Evolutionary conservation across 306 rosid species (phyloP).

Genomic region (Aeschynomene evenia): DNA sequence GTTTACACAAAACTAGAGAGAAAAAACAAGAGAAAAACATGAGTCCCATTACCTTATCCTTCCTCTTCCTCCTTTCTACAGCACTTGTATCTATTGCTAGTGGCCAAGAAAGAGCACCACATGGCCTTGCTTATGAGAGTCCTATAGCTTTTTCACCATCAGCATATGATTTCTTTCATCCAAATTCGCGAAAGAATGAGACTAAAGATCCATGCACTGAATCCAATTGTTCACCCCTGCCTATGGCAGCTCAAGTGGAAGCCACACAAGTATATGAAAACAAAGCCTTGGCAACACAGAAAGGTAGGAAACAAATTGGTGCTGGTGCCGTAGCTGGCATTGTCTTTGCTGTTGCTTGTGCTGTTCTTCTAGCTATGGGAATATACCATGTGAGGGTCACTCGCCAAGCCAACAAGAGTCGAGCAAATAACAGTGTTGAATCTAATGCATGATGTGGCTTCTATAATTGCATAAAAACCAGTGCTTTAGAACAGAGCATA

Average conservation of each 20-base stretch:
- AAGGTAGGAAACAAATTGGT: conserved; percentile 35
- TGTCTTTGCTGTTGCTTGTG: conserved; percentile 50
- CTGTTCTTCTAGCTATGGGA: conserved; percentile 58
- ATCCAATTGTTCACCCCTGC: conserved; percentile 70
- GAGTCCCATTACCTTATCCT: conserved; percentile 33
- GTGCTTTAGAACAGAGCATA: background rate
- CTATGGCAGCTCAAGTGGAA: conserved; percentile 61
- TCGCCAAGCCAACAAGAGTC: conserved; percentile 53
- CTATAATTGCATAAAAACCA: background rate
- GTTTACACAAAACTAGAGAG: conserved; percentile 12
- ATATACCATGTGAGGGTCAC: conserved; percentile 52
- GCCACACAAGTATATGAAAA: conserved; percentile 45
- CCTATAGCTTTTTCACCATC: conserved; percentile 68
- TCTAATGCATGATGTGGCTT: conserved; percentile 45
- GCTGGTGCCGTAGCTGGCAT: conserved; percentile 58
- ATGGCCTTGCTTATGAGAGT: conserved; percentile 60
- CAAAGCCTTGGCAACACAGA: conserved; percentile 37
- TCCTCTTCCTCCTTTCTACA: conserved; percentile 45
- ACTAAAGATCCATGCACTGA: conserved; percentile 44
- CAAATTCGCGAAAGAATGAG: conserved; percentile 42
- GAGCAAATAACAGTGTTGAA: conserved; percentile 41
- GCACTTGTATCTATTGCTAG: conserved; percentile 37
- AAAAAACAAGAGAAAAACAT: conserved; percentile 38
- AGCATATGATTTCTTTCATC: conserved; percentile 82
- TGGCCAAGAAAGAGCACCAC: conserved; percentile 74